Evolutionary conservation across 768 basidiomycete genomes (phyloP), one percentile per base, ranked within the genome.

Genomic region (Nevesoporus exiguus): DNA sequence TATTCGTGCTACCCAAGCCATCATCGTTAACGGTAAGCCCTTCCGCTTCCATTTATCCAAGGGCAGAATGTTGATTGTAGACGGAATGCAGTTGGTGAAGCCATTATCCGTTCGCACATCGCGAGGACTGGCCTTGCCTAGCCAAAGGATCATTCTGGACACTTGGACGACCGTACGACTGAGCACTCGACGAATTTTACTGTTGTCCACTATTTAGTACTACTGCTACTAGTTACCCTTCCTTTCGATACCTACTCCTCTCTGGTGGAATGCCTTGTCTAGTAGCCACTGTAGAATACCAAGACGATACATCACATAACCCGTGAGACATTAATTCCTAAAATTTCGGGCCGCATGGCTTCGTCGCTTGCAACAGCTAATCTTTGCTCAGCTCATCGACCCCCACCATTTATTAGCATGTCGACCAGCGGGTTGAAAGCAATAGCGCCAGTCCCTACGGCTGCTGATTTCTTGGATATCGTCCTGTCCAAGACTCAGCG

Each of bases 401-500:
- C 48, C 22, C 22, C 49, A 5, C 56, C 3, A 7, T 36, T 42
- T 36, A 47, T 54, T 62, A 69, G 68, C 49, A 83, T 83, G 81
- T 90, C 90, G 69, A 90, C 91, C 48, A 92, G 89, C 71, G 91
- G 93, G 52, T 80, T 98, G 64, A 98, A 98, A 77, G 88, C 90
- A 44, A 99, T 99, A 69, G 90, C 97, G 47, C 97, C 97, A n/a
- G 96, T 99, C 48, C 97, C 97, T 44, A 97, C 92, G 40, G 93
- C 96, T 60, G 76, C 84, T 15, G 96, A 98, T 73, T 98, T 98
- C 66, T 71, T 96, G 73, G 93, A 96, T 72, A 95, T 96, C 56
- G 91, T 96, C 34, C 69, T 96, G 65, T 92, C 90, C 64, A 94
- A 85, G 72, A 98, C 96, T 1, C 95, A 97, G 77, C 79, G 96